Base-by-base conservation (phyloP, 2,329 filamentous ascomycete genomes). In the Tolypocladium tropicale region DNA sequence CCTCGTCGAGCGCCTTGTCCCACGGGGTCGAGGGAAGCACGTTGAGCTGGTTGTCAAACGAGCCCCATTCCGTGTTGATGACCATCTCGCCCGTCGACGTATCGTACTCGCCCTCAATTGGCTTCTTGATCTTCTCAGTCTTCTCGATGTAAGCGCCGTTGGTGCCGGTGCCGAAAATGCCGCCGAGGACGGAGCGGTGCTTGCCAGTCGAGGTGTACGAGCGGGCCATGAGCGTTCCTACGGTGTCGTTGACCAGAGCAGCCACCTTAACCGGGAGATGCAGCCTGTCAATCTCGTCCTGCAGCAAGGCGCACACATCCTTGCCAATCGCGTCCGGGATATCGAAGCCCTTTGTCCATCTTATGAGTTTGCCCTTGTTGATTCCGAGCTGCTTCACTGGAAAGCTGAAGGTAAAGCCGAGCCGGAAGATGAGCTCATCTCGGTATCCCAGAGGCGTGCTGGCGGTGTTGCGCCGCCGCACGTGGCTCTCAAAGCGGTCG, bases 371-470 rank as follows among this genome's bases (percentile, higher is more conserved):
- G 59, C 94, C 94, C 74, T 91, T 93, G 79, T 97, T 97, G 70
- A 99, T 96, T 41, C 90, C 92, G 57, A 89, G 79, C 71, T 99
- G 94, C 69, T 95, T 84, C 41, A 97, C 92, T 3, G 94, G 94
- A 76, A 97, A 99, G 69, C 89, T 95, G 74, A 99, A 99, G 54
- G 94, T 99, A 75, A 99, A 99, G n/a, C 94, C 94, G 46, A 99
- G 79, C 65, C 91, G 89, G 75, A 97, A 96, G 59, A 94, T 83
- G 57, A 93, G 80, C 69, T 93, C 84, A 60, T 90, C 84, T 55
- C 77, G 76, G 67, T 78, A 84, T 32, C 82, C 83, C 53, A 81
- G 76, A 23, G 78, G 77, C 30, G 78, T 78, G 68, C 79, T 83
- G 52, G 77, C 72, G 3, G 84, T 85, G 60, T 81, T 75, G 59